A percentile compares a stretch with the other conserved stretches of the same genome.
These are phyloP conservation scores for Cryptosporidium ubiquitum DNA, from an alignment of 169 alveolate genomes.

Conservation along the genomic window DNA sequence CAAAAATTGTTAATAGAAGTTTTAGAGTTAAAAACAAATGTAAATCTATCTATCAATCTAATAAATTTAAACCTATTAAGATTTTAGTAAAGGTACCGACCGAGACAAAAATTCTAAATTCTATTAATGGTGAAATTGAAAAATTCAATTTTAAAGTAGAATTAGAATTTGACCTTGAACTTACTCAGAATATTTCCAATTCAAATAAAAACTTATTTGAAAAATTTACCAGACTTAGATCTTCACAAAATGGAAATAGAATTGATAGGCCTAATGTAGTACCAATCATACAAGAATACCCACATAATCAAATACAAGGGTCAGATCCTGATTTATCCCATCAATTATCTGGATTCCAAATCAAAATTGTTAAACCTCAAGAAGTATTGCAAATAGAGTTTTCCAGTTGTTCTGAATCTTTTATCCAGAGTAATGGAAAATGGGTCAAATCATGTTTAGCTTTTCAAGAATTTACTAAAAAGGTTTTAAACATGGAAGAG, in stretches of 20 bases:
- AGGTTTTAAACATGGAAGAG: not conserved
- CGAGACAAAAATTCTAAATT: not conserved
- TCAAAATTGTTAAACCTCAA: constrained; percentile 13
- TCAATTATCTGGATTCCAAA: not conserved
- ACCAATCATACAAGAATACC: not conserved
- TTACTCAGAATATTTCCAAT: not conserved
- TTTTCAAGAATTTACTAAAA: not conserved
- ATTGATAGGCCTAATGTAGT: not conserved
- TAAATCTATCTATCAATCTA: constrained; percentile 30
- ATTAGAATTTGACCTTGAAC: constrained; percentile 26
- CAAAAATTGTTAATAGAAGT: constrained; percentile 27
- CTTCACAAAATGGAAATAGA: constrained; percentile 2
- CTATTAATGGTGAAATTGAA: not conserved
- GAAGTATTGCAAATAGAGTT: constrained; percentile 35
- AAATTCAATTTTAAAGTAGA: not conserved
- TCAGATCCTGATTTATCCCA: no score
- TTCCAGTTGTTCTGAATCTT: not conserved
- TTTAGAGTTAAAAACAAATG: constrained; percentile 52
- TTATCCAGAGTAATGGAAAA: not conserved
- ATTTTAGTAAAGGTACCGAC: constrained; percentile 15
- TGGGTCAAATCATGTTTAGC: not conserved
- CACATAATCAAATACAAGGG: not conserved
- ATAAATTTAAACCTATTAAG: constrained; percentile 33
- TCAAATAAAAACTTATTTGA: not conserved
- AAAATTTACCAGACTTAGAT: not conserved